Percentiles rank a stretch among this genome's conserved stretches.
These are phyloP conservation scores for Chytriomyces sp. DNA, from an alignment of 192 early-diverging fungal genomes.

Conservation along the genomic window DNA sequence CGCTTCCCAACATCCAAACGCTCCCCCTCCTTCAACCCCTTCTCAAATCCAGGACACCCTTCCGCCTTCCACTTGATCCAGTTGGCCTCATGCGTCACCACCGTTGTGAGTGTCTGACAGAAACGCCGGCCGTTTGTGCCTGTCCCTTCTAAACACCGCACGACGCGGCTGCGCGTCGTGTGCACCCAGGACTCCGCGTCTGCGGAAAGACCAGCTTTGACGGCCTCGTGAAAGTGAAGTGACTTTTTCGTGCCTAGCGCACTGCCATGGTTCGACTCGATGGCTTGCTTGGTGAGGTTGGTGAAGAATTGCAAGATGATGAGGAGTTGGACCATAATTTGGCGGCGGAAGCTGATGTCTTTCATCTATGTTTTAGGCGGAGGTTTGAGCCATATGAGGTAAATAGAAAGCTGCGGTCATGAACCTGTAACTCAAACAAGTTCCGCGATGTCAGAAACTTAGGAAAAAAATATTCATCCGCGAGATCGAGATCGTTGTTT, in stretches of 20 bases:
- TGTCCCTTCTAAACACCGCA: slow-evolving; percentile 53
- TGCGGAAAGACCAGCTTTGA: slow-evolving; percentile 31
- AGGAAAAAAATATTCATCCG: slow-evolving; percentile 62
- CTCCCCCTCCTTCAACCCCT: slow-evolving; percentile 32
- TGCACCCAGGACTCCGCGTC: slow-evolving; percentile 57
- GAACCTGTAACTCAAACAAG: slow-evolving; percentile 74
- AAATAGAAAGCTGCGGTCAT: slow-evolving; percentile 20
- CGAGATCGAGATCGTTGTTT: neutral
- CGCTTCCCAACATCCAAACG: slow-evolving; percentile 42
- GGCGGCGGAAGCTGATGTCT: slow-evolving; percentile 82
- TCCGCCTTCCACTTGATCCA: slow-evolving; percentile 87
- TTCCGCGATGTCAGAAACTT: slow-evolving; percentile 75
- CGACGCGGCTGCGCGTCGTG: slow-evolving; percentile 48
- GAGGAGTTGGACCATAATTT: slow-evolving; percentile 83
- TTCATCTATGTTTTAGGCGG: slow-evolving; percentile 73
- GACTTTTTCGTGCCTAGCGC: slow-evolving; percentile 58
- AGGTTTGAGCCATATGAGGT: no score
- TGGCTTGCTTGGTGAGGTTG: slow-evolving; percentile 37
- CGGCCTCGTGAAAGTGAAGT: slow-evolving; percentile 43
- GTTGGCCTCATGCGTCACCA: slow-evolving; percentile 71
- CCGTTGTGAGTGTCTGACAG: slow-evolving; percentile 62
- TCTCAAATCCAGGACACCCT: slow-evolving; percentile 75
- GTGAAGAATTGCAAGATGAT: slow-evolving; percentile 81
- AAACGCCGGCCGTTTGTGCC: slow-evolving; percentile 66
- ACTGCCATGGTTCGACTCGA: neutral